These are phyloP conservation scores for Magnusiomyces tetraspermus DNA, from an alignment of 1,139 yeast species.

Conservation along the genomic window DNA sequence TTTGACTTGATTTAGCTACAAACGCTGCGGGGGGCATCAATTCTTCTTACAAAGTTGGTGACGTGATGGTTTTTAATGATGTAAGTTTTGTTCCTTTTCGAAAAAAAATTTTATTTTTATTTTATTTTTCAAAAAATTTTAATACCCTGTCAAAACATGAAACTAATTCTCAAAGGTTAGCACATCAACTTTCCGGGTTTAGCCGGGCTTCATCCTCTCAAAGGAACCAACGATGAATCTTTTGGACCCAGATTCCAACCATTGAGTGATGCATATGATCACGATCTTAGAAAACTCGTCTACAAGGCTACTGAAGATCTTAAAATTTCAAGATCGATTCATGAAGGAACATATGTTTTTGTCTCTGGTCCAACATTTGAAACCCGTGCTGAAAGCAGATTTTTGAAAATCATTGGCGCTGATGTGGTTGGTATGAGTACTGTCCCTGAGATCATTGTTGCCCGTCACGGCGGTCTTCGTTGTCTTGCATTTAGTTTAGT, in stretches of 20 bases:
- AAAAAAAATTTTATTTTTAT: no score
- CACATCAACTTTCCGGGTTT: slow-evolving; percentile 88
- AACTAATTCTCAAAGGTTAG: slow-evolving; percentile 8
- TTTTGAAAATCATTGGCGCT: slow-evolving; percentile 64
- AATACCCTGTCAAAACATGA: neutral
- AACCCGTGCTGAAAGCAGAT: slow-evolving; percentile 82
- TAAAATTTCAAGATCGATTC: slow-evolving; percentile 49
- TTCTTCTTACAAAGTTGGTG: slow-evolving; percentile 62
- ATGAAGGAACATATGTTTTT: slow-evolving; percentile 80
- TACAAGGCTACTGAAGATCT: slow-evolving; percentile 46
- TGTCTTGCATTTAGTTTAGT: slow-evolving; percentile 80
- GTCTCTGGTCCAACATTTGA: slow-evolving; percentile 95
- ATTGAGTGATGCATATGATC: slow-evolving; percentile 81
- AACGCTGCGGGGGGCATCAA: slow-evolving; percentile 94
- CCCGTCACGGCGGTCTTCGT: slow-evolving; percentile 74
- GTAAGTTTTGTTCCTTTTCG: slow-evolving; percentile 15
- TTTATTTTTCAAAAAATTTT: neutral
- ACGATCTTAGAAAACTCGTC: slow-evolving; percentile 44
- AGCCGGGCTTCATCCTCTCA: slow-evolving; percentile 76
- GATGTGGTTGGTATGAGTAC: slow-evolving; percentile 98
- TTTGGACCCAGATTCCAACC: slow-evolving; percentile 87
- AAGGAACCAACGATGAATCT: slow-evolving; percentile 74
- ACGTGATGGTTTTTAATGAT: slow-evolving; percentile 79
- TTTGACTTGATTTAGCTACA: slow-evolving; percentile 37
- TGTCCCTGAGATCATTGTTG: slow-evolving; percentile 89